Evolutionary conservation across 768 basidiomycete genomes (phyloP).

Genomic region (Mycena indigotica): DNA sequence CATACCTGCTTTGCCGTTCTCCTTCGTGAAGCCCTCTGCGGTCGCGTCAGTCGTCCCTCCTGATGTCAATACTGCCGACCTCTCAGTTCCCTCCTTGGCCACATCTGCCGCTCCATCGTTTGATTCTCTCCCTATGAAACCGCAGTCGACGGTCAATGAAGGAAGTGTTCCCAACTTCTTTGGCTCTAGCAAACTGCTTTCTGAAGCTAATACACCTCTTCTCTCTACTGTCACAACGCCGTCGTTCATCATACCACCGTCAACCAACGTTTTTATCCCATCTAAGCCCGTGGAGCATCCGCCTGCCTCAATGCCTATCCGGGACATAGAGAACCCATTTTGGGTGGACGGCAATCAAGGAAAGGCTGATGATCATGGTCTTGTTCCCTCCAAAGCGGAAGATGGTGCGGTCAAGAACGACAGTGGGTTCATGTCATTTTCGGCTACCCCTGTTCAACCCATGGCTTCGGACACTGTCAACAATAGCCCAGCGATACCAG

Average conservation of each 20-base stretch:
- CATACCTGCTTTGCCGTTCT: constrained; percentile 64
- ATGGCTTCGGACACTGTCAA: constrained; percentile 8
- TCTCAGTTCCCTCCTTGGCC: constrained; percentile 1
- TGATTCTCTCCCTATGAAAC: constrained; percentile 3
- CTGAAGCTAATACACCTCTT: constrained; percentile 21
- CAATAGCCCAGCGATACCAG: constrained; percentile 12
- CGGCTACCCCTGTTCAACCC: not conserved
- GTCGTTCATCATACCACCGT: constrained; percentile 27
- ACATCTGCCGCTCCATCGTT: constrained; percentile 5
- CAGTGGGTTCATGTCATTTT: not conserved
- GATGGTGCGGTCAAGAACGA: no score
- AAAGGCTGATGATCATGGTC: constrained; percentile 7
- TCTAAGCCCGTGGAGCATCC: constrained; percentile 14
- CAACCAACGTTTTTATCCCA: constrained; percentile 28
- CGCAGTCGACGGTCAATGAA: no score
- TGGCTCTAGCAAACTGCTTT: constrained; percentile 50
- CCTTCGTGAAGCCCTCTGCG: constrained; percentile 45
- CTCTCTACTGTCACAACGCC: constrained; percentile 11
- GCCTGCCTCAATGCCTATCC: constrained; percentile 31
- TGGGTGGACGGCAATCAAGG: constrained; percentile 41
- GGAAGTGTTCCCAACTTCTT: constrained; percentile 66
- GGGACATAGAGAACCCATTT: constrained; percentile 45
- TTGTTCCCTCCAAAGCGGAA: constrained; percentile 6
- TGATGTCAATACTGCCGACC: constrained; percentile 21
- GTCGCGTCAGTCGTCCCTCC: constrained; percentile 11